Evolutionary conservation across 805 yeast species (phyloP).

Genomic region (Wickerhamiella domercqiae): DNA sequence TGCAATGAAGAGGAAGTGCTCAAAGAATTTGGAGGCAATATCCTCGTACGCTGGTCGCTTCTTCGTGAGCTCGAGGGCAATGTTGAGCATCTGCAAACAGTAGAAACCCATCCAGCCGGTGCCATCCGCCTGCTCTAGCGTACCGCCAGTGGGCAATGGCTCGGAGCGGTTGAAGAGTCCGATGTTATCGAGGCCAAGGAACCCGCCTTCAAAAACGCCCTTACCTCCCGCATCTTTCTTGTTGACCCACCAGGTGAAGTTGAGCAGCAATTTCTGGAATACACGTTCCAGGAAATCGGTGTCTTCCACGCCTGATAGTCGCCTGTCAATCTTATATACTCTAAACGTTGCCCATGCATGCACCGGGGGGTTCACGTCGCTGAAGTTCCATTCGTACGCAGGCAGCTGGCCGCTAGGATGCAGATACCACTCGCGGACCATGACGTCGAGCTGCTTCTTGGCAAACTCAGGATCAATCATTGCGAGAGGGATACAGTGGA

Average conservation of each 20-base stretch:
- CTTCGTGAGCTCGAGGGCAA: conserved; percentile 79
- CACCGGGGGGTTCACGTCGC: conserved; percentile 94
- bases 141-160: conserved; percentile 85
- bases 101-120: conserved; percentile 98
- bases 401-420: conserved; percentile 97
- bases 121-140: conserved; percentile 82
- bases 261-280: conserved; percentile 74
- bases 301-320: conserved; percentile 70
- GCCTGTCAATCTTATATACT: conserved; percentile 73
- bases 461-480: conserved; percentile 91
- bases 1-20: conserved; percentile 78
- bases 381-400: conserved; percentile 91
- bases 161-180: conserved; percentile 88
- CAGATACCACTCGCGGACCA: conserved; percentile 93
- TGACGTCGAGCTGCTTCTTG: conserved; percentile 67
- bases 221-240: conserved; percentile 75
- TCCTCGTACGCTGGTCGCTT: conserved; percentile 78
- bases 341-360: conserved; percentile 93
- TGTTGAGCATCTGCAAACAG: conserved; percentile 77
- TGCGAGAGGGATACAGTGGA: conserved; percentile 84
- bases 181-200: conserved; percentile 81
- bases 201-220: conserved; percentile 88
- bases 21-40: conserved; percentile 86
- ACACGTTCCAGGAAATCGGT: conserved; percentile 76
- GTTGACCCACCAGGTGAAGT: conserved; percentile 97